These are phyloP conservation scores for Aspergillus texensis DNA, from an alignment of 2,329 filamentous ascomycete species.

Conservation along the genomic window DNA sequence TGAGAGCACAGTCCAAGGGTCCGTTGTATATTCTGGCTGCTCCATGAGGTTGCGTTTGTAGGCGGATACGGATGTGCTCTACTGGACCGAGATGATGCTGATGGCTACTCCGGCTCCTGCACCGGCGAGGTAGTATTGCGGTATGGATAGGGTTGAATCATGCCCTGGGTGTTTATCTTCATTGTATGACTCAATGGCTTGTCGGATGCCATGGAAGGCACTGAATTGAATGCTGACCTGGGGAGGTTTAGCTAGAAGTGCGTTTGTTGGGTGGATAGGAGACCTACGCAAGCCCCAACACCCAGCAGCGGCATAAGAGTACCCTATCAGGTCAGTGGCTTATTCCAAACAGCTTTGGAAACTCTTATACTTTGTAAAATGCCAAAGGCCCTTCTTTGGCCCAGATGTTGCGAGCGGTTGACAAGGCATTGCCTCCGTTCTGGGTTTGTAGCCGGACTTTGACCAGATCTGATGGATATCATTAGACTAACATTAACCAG, in stretches of 20 bases:
- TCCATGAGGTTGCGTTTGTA: slow-evolving; percentile 91
- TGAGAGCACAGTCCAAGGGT: slow-evolving; percentile 81
- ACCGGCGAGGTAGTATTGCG: slow-evolving; percentile 82
- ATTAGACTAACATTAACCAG: not conserved
- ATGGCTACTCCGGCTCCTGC: slow-evolving; percentile 90
- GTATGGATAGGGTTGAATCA: slow-evolving; percentile 62
- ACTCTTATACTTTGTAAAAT: slow-evolving; percentile 79
- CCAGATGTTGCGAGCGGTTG: slow-evolving; percentile 78
- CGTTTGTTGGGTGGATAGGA: not conserved
- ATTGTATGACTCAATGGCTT: slow-evolving; percentile 76
- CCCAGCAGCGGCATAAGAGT: slow-evolving; percentile 88
- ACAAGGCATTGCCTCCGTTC: slow-evolving; percentile 72
- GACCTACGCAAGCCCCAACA: slow-evolving; percentile 81
- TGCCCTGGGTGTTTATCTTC: slow-evolving; percentile 6
- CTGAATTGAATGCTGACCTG: slow-evolving; percentile 84
- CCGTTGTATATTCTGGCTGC: slow-evolving; percentile 71
- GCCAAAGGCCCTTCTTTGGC: slow-evolving; percentile 80
- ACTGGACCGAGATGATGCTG: slow-evolving; percentile 81
- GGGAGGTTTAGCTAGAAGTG: not conserved
- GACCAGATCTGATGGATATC: slow-evolving; percentile 71
- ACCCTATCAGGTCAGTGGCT: slow-evolving; percentile 56
- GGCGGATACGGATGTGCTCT: slow-evolving; percentile 89
- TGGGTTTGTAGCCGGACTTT: slow-evolving; percentile 92
- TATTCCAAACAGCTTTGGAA: no score
- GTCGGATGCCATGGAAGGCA: slow-evolving; percentile 84